Conservation (phyloP, 495 filamentous ascomycete genomes). For the Aspergillus incahuasiensis region DNA sequence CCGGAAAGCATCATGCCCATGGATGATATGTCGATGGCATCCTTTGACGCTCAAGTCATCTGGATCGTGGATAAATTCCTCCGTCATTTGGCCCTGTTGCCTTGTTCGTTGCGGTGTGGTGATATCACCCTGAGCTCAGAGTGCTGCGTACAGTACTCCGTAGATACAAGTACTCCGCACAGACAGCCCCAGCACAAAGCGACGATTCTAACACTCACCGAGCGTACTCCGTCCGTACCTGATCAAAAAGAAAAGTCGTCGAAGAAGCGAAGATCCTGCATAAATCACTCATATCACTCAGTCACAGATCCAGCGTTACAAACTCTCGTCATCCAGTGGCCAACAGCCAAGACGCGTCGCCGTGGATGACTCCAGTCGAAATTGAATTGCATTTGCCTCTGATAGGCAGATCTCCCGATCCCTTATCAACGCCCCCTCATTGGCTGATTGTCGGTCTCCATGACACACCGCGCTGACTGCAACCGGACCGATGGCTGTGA, state of each 20-base stretch:
- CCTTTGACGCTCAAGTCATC: not conserved
- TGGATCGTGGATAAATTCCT: no score
- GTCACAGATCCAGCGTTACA: not conserved
- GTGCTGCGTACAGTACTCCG: not conserved
- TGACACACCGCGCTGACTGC: slow-evolving; percentile 42
- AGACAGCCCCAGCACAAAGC: no score
- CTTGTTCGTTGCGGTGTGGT: not conserved
- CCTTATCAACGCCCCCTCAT: slow-evolving; percentile 33
- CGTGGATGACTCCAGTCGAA: not conserved
- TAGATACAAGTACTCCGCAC: no score
- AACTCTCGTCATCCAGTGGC: not conserved
- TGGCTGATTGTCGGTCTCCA: slow-evolving; percentile 17
- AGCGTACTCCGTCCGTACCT: no score
- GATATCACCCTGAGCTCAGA: not conserved
- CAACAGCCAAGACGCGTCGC: not conserved
- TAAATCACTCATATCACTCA: not conserved
- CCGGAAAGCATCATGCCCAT: not conserved
- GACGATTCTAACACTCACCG: no score
- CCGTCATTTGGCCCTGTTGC: not conserved
- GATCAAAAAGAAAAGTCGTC: not conserved
- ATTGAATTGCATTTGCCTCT: not conserved
- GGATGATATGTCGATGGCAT: not conserved
- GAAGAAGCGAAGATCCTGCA: not conserved
- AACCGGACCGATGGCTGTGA: slow-evolving; percentile 1
- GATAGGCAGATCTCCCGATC: slow-evolving; percentile 14